These are phyloP conservation scores for Drechslera avenae DNA, from an alignment of 2,329 filamentous ascomycete genomes.

Conservation along the genomic window DNA sequence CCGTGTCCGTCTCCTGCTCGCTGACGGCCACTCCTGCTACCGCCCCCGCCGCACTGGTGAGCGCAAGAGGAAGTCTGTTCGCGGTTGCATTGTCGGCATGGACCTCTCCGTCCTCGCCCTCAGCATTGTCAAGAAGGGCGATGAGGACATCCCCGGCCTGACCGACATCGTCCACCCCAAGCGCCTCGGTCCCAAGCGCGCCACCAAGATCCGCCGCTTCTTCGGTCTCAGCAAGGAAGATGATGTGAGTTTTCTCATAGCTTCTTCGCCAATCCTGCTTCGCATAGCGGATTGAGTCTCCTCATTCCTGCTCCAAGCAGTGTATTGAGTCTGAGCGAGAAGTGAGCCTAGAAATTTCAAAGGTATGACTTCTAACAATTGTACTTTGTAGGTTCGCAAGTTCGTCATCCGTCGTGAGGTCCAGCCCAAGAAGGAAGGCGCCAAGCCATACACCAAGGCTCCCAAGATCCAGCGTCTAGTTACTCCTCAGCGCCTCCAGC, in stretches of 20 bases:
- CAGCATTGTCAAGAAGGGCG: conserved; percentile 97
- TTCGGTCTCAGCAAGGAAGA: conserved; percentile 99
- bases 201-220: conserved; percentile 99
- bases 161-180: conserved; percentile 99
- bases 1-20: conserved; percentile 95
- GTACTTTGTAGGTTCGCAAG: conserved; percentile 80
- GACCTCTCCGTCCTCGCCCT: conserved; percentile 95
- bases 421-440: conserved; percentile 93
- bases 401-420: conserved; percentile 99
- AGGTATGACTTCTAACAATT: conserved; percentile 26
- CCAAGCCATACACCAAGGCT: conserved; percentile 99
- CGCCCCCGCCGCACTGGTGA: conserved; percentile 95
- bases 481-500: conserved; percentile 98
- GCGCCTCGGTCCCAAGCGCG: conserved; percentile 98
- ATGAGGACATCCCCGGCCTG: conserved; percentile 88
- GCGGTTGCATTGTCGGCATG: conserved; percentile 96
- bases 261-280: conserved; percentile 68
- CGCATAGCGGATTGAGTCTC: conserved; percentile 58
- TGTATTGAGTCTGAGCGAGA: conserved; percentile 55
- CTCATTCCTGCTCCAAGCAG: conserved; percentile 53
- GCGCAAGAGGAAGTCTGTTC: conserved; percentile 99
- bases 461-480: conserved; percentile 99
- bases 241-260: conserved; percentile 81
- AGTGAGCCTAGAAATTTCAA: conserved; percentile 13
- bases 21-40: conserved; percentile 99